Evolutionary conservation across 495 filamentous ascomycete species (phyloP), one percentile per base, ranked within the genome.

Genomic region (Rostrohypoxylon terebratum): DNA sequence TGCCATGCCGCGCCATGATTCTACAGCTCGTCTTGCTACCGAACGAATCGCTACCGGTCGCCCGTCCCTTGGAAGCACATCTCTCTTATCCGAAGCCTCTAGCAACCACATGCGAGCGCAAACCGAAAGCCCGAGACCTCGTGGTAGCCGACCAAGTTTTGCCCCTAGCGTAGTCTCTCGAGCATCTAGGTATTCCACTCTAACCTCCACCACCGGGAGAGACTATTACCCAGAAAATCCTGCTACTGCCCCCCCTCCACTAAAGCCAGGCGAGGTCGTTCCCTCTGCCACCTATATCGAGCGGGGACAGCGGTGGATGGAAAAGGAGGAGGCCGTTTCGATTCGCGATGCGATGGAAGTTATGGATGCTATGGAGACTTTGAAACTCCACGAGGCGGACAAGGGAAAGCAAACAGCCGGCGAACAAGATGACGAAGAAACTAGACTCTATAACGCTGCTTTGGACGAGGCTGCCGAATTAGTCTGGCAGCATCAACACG

Each of bases 381-480:
- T 50, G 21, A 50, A 50, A 25, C 34, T 83, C 38, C 42, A 45
- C 20, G 42, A 45, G 16, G 10, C 74, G 53, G 67, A 63, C 28
- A 77, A 77, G 47, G 69, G 60, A 20, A 66, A 63, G 38, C 44
- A 59, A 8, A 69, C 55, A 0, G 61, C 51, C 16, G 79, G 50
- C 55, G 42, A 72, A 8, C 59, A 79, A 72, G 77, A 77, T 34
- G 75, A 90, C 1, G 91, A 93, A 40, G 93, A 96, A 28, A 79
- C 83, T 55, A 85, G 87, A 28, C 64, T 97, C 23, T 90, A 94
- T 72, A 78, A 87, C 8, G 92, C 91, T 21, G 94, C 94, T 8
- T 90, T 94, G 66, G 87, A 94, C 65, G 94, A 97, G 77, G 94
- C 94, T 0, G 91, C 93, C 3, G 92, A 97, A 74, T 84, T 97